These are phyloP conservation scores for Scedosporium aurantiacum DNA, from an alignment of 2,329 filamentous ascomycete genomes.

Conservation along the genomic window DNA sequence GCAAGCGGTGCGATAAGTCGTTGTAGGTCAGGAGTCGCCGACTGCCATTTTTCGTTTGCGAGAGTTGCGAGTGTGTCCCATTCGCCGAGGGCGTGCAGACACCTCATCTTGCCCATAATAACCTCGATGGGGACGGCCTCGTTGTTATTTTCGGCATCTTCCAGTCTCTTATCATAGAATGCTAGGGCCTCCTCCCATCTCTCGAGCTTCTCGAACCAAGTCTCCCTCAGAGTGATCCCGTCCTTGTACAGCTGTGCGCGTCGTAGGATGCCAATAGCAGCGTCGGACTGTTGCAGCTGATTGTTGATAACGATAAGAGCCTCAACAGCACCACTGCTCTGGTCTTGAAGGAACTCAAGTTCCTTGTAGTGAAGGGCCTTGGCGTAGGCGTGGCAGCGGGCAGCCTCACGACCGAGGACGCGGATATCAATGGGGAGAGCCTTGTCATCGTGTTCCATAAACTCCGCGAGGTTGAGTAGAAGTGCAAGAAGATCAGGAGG, in stretches of 20 bases:
- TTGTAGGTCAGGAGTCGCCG: slow-evolving; percentile 77
- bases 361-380: slow-evolving; percentile 99
- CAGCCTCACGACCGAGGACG: slow-evolving; percentile 86
- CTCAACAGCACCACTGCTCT: slow-evolving; percentile 90
- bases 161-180: slow-evolving; percentile 69
- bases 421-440: slow-evolving; percentile 94
- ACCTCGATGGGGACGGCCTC: slow-evolving; percentile 78
- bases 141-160: slow-evolving; percentile 1
- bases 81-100: slow-evolving; percentile 89
- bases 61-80: slow-evolving; percentile 89
- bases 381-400: slow-evolving; percentile 92
- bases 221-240: slow-evolving; percentile 85
- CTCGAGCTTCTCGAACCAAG: slow-evolving; percentile 97
- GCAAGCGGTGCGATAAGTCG: slow-evolving; percentile 86
- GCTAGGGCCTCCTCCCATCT: slow-evolving; percentile 94
- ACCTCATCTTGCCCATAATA: slow-evolving; percentile 99
- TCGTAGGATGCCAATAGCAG: slow-evolving; percentile 91
- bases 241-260: slow-evolving; percentile 95
- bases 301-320: slow-evolving; percentile 99
- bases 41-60: slow-evolving; percentile 87
- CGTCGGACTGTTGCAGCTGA: slow-evolving; percentile 95
- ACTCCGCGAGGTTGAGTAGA: slow-evolving; percentile 90
- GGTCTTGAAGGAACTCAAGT: slow-evolving; percentile 93
- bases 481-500: slow-evolving; percentile 92
- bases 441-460: slow-evolving; percentile 99